These are phyloP conservation scores for Neofusicoccum sp. DNA, from an alignment of 2,329 filamentous ascomycete genomes.

Conservation along the genomic window DNA sequence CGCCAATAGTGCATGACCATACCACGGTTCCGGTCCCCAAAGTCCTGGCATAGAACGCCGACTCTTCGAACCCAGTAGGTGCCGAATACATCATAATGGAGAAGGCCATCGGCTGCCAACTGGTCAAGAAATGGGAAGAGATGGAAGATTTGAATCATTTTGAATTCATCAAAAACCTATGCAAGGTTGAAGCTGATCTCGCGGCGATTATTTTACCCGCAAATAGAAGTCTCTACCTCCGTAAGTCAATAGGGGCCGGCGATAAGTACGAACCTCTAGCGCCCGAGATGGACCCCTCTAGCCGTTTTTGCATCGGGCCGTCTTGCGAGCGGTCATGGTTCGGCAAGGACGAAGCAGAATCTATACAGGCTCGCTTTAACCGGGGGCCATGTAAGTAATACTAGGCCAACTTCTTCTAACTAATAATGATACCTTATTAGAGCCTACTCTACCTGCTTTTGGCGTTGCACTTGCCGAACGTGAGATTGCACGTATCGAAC, in stretches of 20 bases:
- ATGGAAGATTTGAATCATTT: conserved; percentile 31
- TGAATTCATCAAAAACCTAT: conserved; percentile 22
- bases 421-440: conserved; percentile 16
- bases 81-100: conserved; percentile 5
- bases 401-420: background rate
- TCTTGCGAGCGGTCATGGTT: conserved; percentile 27
- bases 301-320: conserved; percentile 28
- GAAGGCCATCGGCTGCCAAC: conserved; percentile 21
- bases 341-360: conserved; percentile 1
- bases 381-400: conserved; percentile 26
- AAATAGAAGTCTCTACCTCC: conserved; percentile 38
- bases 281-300: conserved; percentile 21
- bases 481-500: conserved; percentile 24
- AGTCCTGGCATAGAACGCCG: conserved; percentile 32
- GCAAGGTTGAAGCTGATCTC: conserved; percentile 33
- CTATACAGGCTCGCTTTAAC: conserved; percentile 19
- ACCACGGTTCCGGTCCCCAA: conserved; percentile 31
- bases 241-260: conserved; percentile 22
- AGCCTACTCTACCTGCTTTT: conserved; percentile 27
- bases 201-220: conserved; percentile 30
- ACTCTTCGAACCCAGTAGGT: conserved; percentile 20
- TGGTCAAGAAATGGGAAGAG: conserved; percentile 34
- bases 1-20: conserved; percentile 24
- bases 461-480: conserved; percentile 28
- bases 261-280: conserved; percentile 20